Base-by-base conservation (phyloP, 805 yeast species). In the Lachancea meyersii region DNA sequence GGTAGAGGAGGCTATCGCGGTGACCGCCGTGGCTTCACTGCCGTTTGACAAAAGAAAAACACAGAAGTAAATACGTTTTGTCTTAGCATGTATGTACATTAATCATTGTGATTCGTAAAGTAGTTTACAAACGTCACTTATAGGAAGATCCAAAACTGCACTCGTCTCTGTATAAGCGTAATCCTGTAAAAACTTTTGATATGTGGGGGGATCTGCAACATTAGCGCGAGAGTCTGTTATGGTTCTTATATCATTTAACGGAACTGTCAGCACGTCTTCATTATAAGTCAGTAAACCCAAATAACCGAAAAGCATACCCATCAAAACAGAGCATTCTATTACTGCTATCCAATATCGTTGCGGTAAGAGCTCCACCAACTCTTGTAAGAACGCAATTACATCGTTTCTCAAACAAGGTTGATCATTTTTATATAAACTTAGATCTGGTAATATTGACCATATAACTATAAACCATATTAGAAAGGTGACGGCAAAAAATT, bases 271-370 rank as follows among this genome's bases (percentile, higher is more conserved):
- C 13, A 79, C 72, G 57, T 91, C 97, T n/a, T 77, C 75, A 52
- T 86, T 85, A 67, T 83, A 87, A 31, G 79, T 61, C 1, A 80
- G 79, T 33, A 89, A 63, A 8, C 80, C 86, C 1, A 83, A 67
- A 59, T 89, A 91, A 0, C 73, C 75, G 55, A 77, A 88, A 14
- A 80, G 64, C 87, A 89, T 80, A 9, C 72, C 60, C 72, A 86
- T 77, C 23, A 91, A 63, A 4, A 82, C 71, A 50, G 76, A 77
- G 11, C 86, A 71, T 3, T 96, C 95, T 2, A 85, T 61, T 1
- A 86, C 84, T 27, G 85, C 58, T 2, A 95, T 81, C 98, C 97
- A 93, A 80, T 89, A 84, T 50, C 94, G 71, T 24, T 91, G 84
- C 0, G 97, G 97, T 80, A 88, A 53, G 73, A 76, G 16, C 82